A percentile compares a stretch with the other conserved stretches of the same genome.
phyloP scores from a whole-genome alignment of 139 green algal genomes.

The Ulvella scutata region DNA sequence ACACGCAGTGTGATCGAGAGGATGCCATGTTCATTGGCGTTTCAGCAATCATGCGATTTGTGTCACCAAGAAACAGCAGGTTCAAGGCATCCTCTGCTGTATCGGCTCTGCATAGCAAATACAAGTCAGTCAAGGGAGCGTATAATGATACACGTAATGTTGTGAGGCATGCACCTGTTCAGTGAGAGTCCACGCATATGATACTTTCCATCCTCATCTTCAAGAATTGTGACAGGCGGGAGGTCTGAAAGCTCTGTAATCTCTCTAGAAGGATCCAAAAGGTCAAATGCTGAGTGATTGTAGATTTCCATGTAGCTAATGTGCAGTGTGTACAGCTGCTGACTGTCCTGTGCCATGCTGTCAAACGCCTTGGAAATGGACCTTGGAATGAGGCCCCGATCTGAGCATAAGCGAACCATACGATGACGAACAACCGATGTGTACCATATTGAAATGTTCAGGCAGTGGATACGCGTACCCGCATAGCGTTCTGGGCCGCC shows the following conservation, averaged over 20 bases:
- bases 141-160: neutral
- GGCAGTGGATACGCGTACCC: no score
- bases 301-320: slow-evolving; percentile 78
- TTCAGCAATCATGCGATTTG: slow-evolving; percentile 72
- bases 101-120: slow-evolving; percentile 40
- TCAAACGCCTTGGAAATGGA: slow-evolving; percentile 50
- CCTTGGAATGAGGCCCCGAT: slow-evolving; percentile 71
- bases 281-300: slow-evolving; percentile 63
- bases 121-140: slow-evolving; percentile 4
- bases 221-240: slow-evolving; percentile 27
- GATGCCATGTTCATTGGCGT: slow-evolving; percentile 78
- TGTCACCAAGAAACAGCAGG: slow-evolving; percentile 78
- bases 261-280: slow-evolving; percentile 61
- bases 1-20: slow-evolving; percentile 72
- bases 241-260: slow-evolving; percentile 53
- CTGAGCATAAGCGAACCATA: slow-evolving; percentile 29
- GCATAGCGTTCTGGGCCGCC: slow-evolving; percentile 40
- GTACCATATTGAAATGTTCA: no score
- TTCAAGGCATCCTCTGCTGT: slow-evolving; percentile 84
- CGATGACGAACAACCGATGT: no score
- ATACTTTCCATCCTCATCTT: slow-evolving; percentile 20
- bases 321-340: slow-evolving; percentile 44
- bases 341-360: slow-evolving; percentile 29
- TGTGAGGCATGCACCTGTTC: neutral
- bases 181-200: slow-evolving; percentile 32